Base-by-base conservation (phyloP, 1,139 yeast species). In the Kodamaea arcana region DNA sequence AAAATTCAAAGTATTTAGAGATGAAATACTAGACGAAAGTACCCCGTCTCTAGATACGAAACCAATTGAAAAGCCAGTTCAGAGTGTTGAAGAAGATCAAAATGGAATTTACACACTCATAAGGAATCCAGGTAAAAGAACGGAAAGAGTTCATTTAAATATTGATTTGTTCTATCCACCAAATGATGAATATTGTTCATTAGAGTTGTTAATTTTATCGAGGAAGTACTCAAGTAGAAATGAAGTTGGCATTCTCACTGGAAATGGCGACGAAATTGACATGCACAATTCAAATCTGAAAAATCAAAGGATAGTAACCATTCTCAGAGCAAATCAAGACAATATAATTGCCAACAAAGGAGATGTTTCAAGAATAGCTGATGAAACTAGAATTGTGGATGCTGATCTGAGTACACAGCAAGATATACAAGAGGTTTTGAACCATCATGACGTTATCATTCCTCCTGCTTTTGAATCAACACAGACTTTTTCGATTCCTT, bases 131-230 rank as follows among this genome's bases (percentile, higher is more conserved):
- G 87, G 85, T 0, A 82, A 81, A 47, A 71, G 75, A 39, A 63
- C 78, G 0, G 95, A 87, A 51, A 71, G 66, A 33, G 72, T 84
- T 11, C 75, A 78, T 41, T 63, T 83, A 34, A 83, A 83, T 48
- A 63, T 81, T 46, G 73, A 75, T 31, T 57, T 83, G 25, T 50
- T 86, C 29, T 72, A 78, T 51, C 69, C 75, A 2, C 54, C 56
- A 7, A 45, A 43, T 1, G 71, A 68, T 9, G 81, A 77, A 37
- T 64, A 56, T 37, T 78, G 85, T 39, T 54, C 82, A n/a, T 76
- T 72, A 35, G 94, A 85, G 49, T 15, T 38, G 3, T 35, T 38
- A 20, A 56, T 84, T 2, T 56, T 83, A 32, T 82, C 82, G 7
- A 34, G 41, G 18, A 29, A 17, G 6, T 4, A 25, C 4, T 6